Conservation (phyloP, 352 stramenopile genomes). For the Sclerospora graminicola region DNA sequence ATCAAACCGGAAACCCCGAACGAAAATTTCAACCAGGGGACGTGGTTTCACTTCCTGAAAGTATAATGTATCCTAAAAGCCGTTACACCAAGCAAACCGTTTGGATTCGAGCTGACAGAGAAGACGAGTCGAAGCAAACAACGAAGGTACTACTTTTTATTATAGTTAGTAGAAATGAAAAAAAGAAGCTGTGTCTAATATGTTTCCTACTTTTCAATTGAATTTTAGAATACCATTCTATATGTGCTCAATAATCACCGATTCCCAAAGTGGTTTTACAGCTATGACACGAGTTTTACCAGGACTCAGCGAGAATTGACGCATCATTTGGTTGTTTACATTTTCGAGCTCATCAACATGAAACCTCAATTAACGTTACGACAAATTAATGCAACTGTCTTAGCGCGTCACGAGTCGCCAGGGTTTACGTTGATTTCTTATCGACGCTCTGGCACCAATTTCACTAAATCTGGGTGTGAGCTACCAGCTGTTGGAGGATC, state of each 20-base stretch:
- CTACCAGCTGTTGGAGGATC: conserved; percentile 4
- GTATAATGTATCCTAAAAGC: conserved; percentile 5
- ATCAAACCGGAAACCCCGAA: no score
- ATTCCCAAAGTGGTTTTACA: conserved; percentile 43
- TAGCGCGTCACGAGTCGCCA: conserved; percentile 26
- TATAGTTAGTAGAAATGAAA: not conserved
- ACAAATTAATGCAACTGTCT: conserved; percentile 10
- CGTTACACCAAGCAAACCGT: conserved; percentile 6
- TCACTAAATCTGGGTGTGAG: conserved; percentile 3
- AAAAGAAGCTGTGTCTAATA: not conserved
- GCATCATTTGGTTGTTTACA: conserved; percentile 32
- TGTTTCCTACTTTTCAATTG: not conserved
- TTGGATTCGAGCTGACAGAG: conserved; percentile 31
- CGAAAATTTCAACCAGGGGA: conserved; percentile 14
- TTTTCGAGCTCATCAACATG: conserved; percentile 14
- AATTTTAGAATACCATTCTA: conserved; percentile 22
- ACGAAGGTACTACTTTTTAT: conserved; percentile 7
- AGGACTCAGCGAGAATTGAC: conserved; percentile 36
- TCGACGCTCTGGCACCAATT: conserved; percentile 16
- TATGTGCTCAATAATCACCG: conserved; percentile 44
- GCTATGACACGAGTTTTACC: conserved; percentile 37
- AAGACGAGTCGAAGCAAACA: conserved; percentile 27
- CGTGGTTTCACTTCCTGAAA: conserved; percentile 8
- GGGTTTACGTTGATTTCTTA: conserved; percentile 29
- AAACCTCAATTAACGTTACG: conserved; percentile 1